Evolutionary conservation across 176 grass and related monocot genomes (phyloP).

Genomic region (Cenchrus fungigraminus): DNA sequence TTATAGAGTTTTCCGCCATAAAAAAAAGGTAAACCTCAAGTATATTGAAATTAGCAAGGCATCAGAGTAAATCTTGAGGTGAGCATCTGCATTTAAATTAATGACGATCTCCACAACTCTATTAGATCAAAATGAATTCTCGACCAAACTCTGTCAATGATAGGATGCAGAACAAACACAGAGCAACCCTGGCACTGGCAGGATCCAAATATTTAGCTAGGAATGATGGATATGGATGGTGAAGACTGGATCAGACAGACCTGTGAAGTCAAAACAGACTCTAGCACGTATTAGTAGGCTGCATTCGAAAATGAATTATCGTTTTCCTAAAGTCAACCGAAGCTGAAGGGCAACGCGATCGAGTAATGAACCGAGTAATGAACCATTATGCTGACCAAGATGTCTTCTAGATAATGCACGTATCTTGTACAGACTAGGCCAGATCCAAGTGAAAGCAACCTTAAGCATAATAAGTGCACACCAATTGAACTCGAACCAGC

Average conservation of each 20-base stretch:
- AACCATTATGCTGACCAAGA: background rate
- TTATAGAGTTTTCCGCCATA: background rate
- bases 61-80: background rate
- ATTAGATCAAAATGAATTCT: background rate
- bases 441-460: slow-evolving; percentile 19
- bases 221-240: background rate
- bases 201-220: background rate
- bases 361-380: no score
- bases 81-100: background rate
- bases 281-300: background rate
- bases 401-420: no score
- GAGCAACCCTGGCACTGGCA: background rate
- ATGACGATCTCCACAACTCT: background rate
- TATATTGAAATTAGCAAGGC: background rate
- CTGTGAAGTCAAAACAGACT: background rate
- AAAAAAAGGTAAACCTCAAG: background rate
- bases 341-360: background rate
- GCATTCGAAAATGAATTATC: background rate
- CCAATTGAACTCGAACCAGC: background rate
- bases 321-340: slow-evolving; percentile 18
- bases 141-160: background rate
- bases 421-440: slow-evolving; percentile 2
- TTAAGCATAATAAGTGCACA: background rate
- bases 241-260: background rate
- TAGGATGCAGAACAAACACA: no score